Evolutionary conservation across 2,329 filamentous ascomycete species (phyloP), one percentile per base, ranked within the genome.

Genomic region (Trichoderma atroviride): DNA sequence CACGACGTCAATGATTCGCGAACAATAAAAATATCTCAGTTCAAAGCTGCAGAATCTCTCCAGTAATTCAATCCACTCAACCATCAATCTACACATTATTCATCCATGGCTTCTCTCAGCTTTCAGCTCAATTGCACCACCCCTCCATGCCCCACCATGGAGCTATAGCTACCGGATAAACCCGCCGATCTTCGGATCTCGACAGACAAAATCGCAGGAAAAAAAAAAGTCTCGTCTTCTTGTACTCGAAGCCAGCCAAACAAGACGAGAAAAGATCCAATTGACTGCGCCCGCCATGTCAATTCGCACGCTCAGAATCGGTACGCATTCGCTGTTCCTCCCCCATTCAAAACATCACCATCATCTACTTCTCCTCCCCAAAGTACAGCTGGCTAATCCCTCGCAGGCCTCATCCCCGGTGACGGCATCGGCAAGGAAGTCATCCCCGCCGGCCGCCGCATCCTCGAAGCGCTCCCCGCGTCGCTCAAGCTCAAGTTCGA

Each of bases 361-460:
- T 9, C 16, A 5, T 14, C n/a, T n/a, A n/a, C n/a, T n/a, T n/a
- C 40, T 11, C 35, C 37, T 19, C 19, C 19, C 19, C n/a, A 43
- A 60, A 37, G 66, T 40, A n/a, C n/a, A 58, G 33, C 27, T 63
- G 56, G 24, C 55, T 16, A 40, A 31, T 4, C 11, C 60, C 11
- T 14, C 40, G 9, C n/a, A 97, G 94, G 94, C 80, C 92, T 98
- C 76, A 98, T 99, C 79, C 92, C 96, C 76, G 96, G 96, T 78
- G 96, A 99, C 83, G 96, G 96, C 82, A 99, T 99, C 83, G 96
- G 96, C 83, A 93, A 93, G 79, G 96, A 99, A 84, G 96, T 99
- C 80, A 98, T 99, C 81, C 96, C 96, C 74, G 92, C 96, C 67
- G 96, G 95, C 63, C 92, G 93, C 76, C 91, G 92, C 73, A 86